Evolutionary conservation across 2,329 filamentous ascomycete genomes (phyloP), one percentile per base, ranked within the genome.

Genomic region (Penicillium hesseltinei): DNA sequence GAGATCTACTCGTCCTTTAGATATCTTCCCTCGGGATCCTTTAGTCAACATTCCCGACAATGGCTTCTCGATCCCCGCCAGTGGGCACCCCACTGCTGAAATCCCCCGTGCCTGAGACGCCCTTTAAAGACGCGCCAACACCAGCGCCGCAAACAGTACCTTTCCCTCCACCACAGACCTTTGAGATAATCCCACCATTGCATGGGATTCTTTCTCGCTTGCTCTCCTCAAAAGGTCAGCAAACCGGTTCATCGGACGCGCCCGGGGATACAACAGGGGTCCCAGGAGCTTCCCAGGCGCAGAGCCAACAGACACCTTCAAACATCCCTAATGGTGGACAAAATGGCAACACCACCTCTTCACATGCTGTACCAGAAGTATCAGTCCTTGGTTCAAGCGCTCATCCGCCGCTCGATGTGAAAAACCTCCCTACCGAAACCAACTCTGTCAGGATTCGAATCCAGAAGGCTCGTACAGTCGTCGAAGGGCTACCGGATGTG

Each of bases 161-260:
- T 3, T 85, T 88, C 55, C 88, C 94, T 61, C 84, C 90, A 49
- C 89, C 92, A 29, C 88, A 92, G 74, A 86, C 86, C 49, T 91
- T 97, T 77, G 92, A 96, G 78, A 85, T 91, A 65, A 84, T 96
- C 53, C 91, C 92, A 27, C 86, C 92, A 69, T 85, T 97, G 53
- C 88, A 91, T 69, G 82, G 86, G 58, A 85, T 96, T 64, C 85
- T 97, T 60, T 81, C 86, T 63, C 89, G 90, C 50, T 83, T 97
- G 19, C 85, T 89, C 65, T 80, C 77, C 29, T 66, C 72, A 19
- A 78, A 71, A 59, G 68, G 65, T 66, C 78, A 77, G 52, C 69
- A 77, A 48, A 73, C 75, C 44, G 71, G 54, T 27, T 55, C 60
- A 58, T 49, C 66, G 43, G 57, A 61, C 23, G 58, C 55, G 19